Evolutionary conservation across 2,329 filamentous ascomycete genomes (phyloP), one percentile per base, ranked within the genome.

Genomic region (Pseudogymnoascus sp.): DNA sequence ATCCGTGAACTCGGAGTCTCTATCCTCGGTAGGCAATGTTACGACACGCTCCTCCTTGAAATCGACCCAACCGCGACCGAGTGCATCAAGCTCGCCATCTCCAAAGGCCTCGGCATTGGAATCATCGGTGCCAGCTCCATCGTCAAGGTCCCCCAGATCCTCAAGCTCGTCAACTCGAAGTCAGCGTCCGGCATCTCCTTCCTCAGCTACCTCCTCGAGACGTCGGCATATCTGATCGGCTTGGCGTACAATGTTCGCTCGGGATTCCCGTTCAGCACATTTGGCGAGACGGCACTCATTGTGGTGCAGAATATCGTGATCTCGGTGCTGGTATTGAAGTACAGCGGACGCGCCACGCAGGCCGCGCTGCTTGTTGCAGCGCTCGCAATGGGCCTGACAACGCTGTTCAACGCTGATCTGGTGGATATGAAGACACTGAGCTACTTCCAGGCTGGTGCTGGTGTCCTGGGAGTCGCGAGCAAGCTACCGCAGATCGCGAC

Each of bases 141-240:
- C 70, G 92, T 99, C 80, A 99, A 99, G 79, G 86, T 99, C 25
- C 94, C 94, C 0, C 94, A 99, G 80, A 93, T 99, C 73, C 76
- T 97, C 75, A 99, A 99, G 80, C 86, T 99, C 60, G 77, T 94
- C 71, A 82, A 82, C 72, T 92, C 91, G 58, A 84, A 86, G 71
- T 96, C 91, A 59, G 86, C 92, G 28, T 84, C 85, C 49, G 94
- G 94, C 69, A 84, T 99, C 65, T 91, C 87, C 58, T 96, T 97
- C 78, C 83, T 96, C 49, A 89, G 90, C 33, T 97, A 97, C 79
- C 82, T 94, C 35, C 90, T 99, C 73, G 94, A 99, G 80, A 97
- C 92, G 7, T 82, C 84, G 62, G 86, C 88, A 63, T 93, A 95
- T 77, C 82, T 97, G 70, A 95, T 97, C 76, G 89, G 87, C 4